These are phyloP conservation scores for Trichocladium antarcticum DNA, from an alignment of 495 filamentous ascomycete species.

Conservation along the genomic window DNA sequence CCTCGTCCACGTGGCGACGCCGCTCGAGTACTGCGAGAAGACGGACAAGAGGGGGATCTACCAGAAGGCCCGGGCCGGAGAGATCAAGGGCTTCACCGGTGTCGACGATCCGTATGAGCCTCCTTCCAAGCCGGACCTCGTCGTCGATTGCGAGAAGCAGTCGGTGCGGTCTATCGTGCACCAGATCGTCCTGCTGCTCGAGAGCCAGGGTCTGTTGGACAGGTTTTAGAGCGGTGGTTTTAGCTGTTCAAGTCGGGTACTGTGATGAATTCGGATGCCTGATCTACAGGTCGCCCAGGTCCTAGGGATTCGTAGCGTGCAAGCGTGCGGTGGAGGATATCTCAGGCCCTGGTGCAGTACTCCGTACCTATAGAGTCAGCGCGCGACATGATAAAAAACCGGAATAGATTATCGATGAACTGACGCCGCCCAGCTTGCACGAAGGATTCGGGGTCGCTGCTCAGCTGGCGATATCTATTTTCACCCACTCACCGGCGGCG, in stretches of 20 bases:
- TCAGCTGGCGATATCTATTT: background rate
- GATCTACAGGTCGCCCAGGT: too few species aligned
- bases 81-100: constrained; percentile 97
- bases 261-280: constrained; percentile 2
- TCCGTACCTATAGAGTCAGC: background rate
- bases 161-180: constrained; percentile 88
- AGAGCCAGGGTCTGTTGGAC: constrained; percentile 77
- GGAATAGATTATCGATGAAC: background rate
- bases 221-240: constrained; percentile 25
- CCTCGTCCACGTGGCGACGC: constrained; percentile 88
- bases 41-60: constrained; percentile 94
- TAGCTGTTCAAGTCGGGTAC: background rate
- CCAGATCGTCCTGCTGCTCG: constrained; percentile 88
- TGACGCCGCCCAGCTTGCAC: background rate
- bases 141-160: constrained; percentile 75
- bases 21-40: constrained; percentile 83
- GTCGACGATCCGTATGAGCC: constrained; percentile 95
- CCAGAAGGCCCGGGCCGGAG: constrained; percentile 66
- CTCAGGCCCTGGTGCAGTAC: background rate
- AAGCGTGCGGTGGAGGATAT: background rate
- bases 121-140: constrained; percentile 70
- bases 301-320: too few species aligned
- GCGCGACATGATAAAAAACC: background rate
- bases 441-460: background rate
- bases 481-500: background rate